Evolutionary conservation across 148 eudicot genomes (phyloP).

Genomic region (Linanthus parryae): DNA sequence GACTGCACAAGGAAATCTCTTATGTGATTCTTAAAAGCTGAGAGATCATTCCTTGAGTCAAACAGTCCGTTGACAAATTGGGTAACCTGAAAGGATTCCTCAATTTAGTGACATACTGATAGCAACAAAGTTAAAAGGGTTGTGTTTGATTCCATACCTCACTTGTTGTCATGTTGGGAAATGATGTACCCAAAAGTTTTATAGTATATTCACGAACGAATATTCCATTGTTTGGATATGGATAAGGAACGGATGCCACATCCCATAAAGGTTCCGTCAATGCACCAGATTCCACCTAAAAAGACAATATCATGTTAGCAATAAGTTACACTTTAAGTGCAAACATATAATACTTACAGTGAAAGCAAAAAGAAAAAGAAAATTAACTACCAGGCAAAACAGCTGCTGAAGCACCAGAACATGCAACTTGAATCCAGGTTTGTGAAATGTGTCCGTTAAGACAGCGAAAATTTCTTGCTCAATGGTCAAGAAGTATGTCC

Average conservation of each 20-base stretch:
- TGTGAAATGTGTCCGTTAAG: conserved; percentile 93
- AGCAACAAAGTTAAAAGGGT: neutral
- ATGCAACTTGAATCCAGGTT: conserved; percentile 97
- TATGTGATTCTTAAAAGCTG: conserved; percentile 88
- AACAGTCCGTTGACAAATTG: conserved; percentile 86
- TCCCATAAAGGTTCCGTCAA: conserved; percentile 95
- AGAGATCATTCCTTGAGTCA: conserved; percentile 66
- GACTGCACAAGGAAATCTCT: conserved; percentile 96
- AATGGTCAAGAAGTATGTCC: conserved; percentile 73
- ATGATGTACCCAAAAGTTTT: conserved; percentile 77
- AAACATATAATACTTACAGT: no score
- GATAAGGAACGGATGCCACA: conserved; percentile 60
- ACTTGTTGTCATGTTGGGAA: conserved; percentile 82
- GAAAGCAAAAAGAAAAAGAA: neutral
- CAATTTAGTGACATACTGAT: conserved; percentile 5
- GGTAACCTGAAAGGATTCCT: conserved; percentile 50
- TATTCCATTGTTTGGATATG: conserved; percentile 67
- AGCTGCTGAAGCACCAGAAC: conserved; percentile 86
- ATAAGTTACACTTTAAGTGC: no score
- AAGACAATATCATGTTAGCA: neutral
- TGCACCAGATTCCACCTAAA: conserved; percentile 74
- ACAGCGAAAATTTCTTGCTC: conserved; percentile 99
- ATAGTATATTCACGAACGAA: conserved; percentile 90
- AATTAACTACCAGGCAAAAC: conserved; percentile 60
- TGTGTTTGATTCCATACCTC: conserved; percentile 42